phyloP scores from a whole-genome alignment of 75 land plant species.

The Ceratopteris richardii region DNA sequence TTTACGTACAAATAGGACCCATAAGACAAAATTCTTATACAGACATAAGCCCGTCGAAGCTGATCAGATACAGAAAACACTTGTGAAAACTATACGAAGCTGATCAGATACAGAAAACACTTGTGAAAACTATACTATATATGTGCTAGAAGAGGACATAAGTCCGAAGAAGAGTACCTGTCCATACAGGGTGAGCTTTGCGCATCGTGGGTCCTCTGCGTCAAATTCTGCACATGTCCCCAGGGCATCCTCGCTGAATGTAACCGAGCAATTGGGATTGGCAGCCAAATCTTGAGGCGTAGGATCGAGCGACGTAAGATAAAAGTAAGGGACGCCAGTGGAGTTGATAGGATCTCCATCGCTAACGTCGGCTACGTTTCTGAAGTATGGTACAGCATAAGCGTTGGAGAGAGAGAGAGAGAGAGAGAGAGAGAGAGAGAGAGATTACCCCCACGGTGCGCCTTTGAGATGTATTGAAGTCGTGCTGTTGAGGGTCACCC shows the following conservation, averaged over 20 bases:
- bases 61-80: too few species aligned
- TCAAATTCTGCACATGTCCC: conserved; percentile 75
- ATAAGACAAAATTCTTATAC: too few species aligned
- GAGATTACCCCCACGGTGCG: background rate
- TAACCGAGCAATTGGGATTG: conserved; percentile 59
- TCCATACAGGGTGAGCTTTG: conserved; percentile 80
- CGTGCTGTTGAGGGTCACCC: background rate
- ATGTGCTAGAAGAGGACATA: too few species aligned
- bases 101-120: too few species aligned
- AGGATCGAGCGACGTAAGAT: conserved; percentile 77
- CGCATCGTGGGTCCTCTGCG: conserved; percentile 74
- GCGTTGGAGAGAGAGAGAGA: too few species aligned
- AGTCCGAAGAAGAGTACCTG: conserved; percentile 48
- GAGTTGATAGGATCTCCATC: conserved; percentile 64
- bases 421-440: too few species aligned
- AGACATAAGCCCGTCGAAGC: too few species aligned
- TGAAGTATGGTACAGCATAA: conserved; percentile 20
- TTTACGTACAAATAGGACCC: too few species aligned
- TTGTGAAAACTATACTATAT: too few species aligned
- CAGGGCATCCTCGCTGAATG: conserved; percentile 71
- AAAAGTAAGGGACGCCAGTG: conserved; percentile 77
- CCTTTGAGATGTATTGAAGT: background rate
- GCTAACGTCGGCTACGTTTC: conserved; percentile 86
- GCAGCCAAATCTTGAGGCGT: conserved; percentile 55
- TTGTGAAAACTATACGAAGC: too few species aligned